Conservation (phyloP, 306 rosid species). For the Gillenia trifoliata region DNA sequence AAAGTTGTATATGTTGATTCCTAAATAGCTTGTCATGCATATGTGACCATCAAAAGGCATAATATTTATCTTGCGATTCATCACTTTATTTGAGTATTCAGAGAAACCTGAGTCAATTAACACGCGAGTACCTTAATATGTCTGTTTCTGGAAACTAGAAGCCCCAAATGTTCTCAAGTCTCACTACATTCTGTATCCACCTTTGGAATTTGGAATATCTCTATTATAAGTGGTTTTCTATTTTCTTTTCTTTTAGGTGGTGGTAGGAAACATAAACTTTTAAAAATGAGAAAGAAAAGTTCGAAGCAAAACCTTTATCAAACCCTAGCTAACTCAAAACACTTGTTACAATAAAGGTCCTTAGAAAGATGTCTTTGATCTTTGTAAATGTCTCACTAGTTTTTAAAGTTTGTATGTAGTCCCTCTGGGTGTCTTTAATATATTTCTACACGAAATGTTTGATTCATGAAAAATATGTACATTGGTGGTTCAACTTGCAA, state of each 20-base stretch:
- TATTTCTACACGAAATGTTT: neutral
- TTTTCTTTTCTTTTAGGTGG: neutral
- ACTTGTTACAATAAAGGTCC: neutral
- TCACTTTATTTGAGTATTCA: neutral
- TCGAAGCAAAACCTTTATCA: neutral
- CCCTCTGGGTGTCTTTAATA: neutral
- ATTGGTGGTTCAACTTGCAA: neutral
- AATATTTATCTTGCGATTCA: neutral
- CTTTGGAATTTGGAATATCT: neutral
- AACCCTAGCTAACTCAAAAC: neutral
- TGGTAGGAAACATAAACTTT: neutral
- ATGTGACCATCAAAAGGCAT: neutral
- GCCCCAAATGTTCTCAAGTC: neutral
- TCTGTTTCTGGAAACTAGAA: neutral
- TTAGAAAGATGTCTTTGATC: neutral
- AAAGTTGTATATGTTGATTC: neutral
- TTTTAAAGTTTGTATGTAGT: neutral
- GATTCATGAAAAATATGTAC: neutral
- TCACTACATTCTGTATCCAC: neutral
- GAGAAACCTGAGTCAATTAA: neutral
- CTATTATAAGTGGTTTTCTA: neutral
- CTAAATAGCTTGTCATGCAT: neutral
- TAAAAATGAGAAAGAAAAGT: neutral
- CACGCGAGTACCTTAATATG: neutral
- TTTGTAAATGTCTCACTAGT: neutral